phyloP scores from a whole-genome alignment of 2,329 filamentous ascomycete genomes.

The Diaporthe vexans region DNA sequence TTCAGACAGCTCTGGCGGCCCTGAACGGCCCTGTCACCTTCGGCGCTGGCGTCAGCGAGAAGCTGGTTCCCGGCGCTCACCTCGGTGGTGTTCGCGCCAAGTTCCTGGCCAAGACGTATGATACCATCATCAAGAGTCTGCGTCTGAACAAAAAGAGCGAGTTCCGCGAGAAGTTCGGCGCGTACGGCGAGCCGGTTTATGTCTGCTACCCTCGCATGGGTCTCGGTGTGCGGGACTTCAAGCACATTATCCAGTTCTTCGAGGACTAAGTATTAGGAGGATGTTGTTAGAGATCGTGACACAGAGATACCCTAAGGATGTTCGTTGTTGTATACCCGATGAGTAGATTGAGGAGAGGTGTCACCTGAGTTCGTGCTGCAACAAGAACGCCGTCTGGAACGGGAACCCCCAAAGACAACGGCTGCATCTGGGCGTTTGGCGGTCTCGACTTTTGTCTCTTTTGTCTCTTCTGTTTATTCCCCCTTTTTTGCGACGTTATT shows the following conservation, averaged over 20 bases:
- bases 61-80: constrained; percentile 84
- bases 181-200: constrained; percentile 85
- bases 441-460: neutral
- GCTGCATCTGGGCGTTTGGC: constrained; percentile 7
- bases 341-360: neutral
- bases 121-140: constrained; percentile 84
- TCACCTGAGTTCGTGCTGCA: neutral
- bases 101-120: constrained; percentile 86
- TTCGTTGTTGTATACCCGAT: constrained; percentile 9
- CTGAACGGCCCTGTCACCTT: constrained; percentile 80
- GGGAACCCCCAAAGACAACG: neutral
- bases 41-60: constrained; percentile 83
- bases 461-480: neutral
- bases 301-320: neutral
- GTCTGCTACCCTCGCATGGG: constrained; percentile 92
- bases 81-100: constrained; percentile 84
- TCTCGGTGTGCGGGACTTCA: constrained; percentile 83
- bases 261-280: constrained; percentile 65
- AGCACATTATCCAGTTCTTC: constrained; percentile 92
- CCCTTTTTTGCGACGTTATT: neutral
- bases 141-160: constrained; percentile 87
- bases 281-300: neutral
- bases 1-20: constrained; percentile 75
- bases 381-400: constrained; percentile 20
- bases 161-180: constrained; percentile 92